Percentiles rank a stretch among this genome's conserved stretches.
Evolutionary conservation across 2,329 filamentous ascomycete species (phyloP).

Genomic region (Sporothrix globosa): DNA sequence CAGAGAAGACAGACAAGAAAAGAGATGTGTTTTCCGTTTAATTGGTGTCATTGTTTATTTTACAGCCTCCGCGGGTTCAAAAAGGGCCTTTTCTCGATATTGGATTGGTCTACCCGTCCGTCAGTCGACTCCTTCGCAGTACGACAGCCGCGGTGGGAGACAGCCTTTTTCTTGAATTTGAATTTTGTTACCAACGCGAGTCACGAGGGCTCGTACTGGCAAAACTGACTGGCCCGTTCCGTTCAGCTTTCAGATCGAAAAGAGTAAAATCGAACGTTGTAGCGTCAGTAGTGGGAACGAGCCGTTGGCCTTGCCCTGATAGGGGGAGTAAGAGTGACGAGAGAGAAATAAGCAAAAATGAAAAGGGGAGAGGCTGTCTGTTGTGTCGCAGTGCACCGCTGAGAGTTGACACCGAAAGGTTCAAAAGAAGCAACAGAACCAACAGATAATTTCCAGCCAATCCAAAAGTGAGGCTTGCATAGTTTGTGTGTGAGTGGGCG

Average conservation of each 20-base stretch:
- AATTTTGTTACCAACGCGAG: not conserved
- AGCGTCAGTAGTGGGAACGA: conserved; percentile 25
- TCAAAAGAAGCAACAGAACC: too few relatives aligned
- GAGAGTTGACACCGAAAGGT: not conserved
- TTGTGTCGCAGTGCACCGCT: not conserved
- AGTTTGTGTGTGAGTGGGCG: not conserved
- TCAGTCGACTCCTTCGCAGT: not conserved
- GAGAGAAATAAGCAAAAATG: not conserved
- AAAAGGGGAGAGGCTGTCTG: not conserved
- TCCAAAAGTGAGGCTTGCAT: conserved; percentile 31
- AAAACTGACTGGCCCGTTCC: not conserved
- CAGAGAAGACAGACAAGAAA: not conserved
- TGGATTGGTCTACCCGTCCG: not conserved
- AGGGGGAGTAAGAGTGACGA: not conserved
- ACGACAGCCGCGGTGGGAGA: not conserved
- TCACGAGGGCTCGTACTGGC: conserved; percentile 10
- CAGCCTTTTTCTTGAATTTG: not conserved
- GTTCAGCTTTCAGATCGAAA: not conserved
- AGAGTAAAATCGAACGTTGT: conserved; percentile 19
- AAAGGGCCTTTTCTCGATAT: conserved; percentile 23
- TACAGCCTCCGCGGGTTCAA: conserved; percentile 22
- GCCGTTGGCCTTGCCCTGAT: conserved; percentile 26
- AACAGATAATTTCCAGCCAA: conserved; percentile 1
- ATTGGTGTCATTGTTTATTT: not conserved
- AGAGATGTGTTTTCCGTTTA: not conserved